Percentiles rank a stretch among this genome's conserved stretches.
phyloP scores from a whole-genome alignment of 2,329 filamentous ascomycete genomes.

The Pseudogymnoascus sp. region DNA sequence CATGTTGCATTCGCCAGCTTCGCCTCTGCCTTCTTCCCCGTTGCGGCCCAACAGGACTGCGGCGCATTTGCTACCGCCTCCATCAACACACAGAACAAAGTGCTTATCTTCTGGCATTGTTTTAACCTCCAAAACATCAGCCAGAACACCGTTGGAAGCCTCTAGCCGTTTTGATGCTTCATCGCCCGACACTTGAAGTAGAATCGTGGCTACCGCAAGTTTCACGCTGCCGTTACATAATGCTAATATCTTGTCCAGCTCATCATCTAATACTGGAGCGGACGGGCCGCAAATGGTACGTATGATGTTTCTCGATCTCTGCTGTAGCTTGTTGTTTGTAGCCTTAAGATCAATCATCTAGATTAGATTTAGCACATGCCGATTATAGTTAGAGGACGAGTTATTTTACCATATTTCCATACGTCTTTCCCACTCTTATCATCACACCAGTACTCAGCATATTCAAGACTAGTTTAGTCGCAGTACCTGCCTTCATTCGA shows the following conservation, averaged over 20 bases:
- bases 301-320: conserved; percentile 29
- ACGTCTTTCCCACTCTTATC: conserved; percentile 35
- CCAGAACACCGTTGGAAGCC: background rate
- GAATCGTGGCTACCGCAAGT: conserved; percentile 13
- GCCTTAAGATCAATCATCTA: conserved; percentile 32
- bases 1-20: conserved; percentile 33
- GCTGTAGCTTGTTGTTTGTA: conserved; percentile 32
- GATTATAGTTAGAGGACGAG: background rate
- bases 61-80: conserved; percentile 35
- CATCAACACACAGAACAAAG: conserved; percentile 33
- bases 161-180: conserved; percentile 17
- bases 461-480: conserved; percentile 36
- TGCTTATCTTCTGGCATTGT: background rate
- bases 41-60: conserved; percentile 27
- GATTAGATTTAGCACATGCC: background rate
- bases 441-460: conserved; percentile 37
- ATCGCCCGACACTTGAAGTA: conserved; percentile 12
- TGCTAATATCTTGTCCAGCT: conserved; percentile 24
- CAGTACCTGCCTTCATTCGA: conserved; percentile 37
- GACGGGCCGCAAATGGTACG: conserved; percentile 21
- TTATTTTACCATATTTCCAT: conserved; percentile 31
- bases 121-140: background rate
- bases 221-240: conserved; percentile 28
- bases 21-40: conserved; percentile 24
- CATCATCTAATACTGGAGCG: conserved; percentile 17